phyloP scores from a whole-genome alignment of 352 stramenopile genomes.

The Globisporangium uncinulatum region DNA sequence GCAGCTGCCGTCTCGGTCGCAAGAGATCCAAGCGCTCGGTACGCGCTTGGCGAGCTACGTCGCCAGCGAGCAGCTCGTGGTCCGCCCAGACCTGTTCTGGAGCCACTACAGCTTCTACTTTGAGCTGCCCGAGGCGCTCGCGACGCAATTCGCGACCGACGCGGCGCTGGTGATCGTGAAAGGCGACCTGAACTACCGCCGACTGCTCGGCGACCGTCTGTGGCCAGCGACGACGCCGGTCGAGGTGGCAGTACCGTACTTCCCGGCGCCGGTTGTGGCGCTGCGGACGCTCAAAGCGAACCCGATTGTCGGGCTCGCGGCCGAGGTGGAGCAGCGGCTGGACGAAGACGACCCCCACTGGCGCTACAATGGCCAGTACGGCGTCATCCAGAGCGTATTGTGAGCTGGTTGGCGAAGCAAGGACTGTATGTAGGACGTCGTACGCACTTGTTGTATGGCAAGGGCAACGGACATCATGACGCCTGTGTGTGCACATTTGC shows the following conservation, averaged over 20 bases:
- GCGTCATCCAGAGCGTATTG: conserved; percentile 63
- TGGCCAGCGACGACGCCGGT: conserved; percentile 87
- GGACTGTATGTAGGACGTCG: too few species aligned
- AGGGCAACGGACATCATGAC: too few species aligned
- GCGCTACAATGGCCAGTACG: conserved; percentile 61
- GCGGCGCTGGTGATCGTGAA: conserved; percentile 93
- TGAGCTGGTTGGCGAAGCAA: not conserved
- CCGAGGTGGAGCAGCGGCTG: conserved; percentile 30
- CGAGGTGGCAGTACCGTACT: conserved; percentile 77
- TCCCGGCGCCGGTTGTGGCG: conserved; percentile 54
- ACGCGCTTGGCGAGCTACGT: conserved; percentile 34
- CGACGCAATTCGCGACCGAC: conserved; percentile 19
- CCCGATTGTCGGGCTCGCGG: conserved; percentile 48
- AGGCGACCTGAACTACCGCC: conserved; percentile 97
- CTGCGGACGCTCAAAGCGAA: conserved; percentile 76
- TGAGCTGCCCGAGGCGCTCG: conserved; percentile 42
- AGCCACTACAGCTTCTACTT: conserved; percentile 75
- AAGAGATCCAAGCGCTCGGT: conserved; percentile 42
- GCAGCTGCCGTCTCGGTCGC: conserved; percentile 21
- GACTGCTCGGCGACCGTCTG: conserved; percentile 90
- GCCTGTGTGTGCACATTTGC: too few species aligned
- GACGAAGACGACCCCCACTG: conserved; percentile 52
- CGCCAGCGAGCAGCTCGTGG: conserved; percentile 16
- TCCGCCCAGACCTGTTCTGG: conserved; percentile 41
- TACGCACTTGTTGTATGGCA: too few species aligned